Base-by-base conservation (phyloP, 768 basidiomycete genomes). In the Calocera cornea region DNA sequence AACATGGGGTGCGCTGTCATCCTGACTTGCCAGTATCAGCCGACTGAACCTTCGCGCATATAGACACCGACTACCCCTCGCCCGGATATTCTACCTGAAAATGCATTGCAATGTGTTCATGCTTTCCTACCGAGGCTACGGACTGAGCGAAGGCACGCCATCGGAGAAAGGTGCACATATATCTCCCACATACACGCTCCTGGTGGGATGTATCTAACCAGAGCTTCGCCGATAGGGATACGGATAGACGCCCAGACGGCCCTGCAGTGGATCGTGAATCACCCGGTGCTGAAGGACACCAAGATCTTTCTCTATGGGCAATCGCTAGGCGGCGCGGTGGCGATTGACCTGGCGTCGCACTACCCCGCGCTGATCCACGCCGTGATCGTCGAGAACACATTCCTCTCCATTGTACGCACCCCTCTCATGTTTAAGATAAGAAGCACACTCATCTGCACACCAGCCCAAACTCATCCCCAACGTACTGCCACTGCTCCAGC, bases 51-150 rank as follows among this genome's bases (percentile, higher is more conserved):
- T 5, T n/a, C 66, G 2, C 8, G 54, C 0, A 19, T 41, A 95
- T 33, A 60, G 95, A 0, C 95, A 98, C 73, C 84, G 95, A 29
- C 83, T 97, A 73, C 95, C 94, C 1, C 79, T 97, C 31, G 95
- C 90, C 0, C 83, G 83, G 64, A 83, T 92, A 36, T 95, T 97
- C 74, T 90, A 83, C 73, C 77, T 84, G 60, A 84, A 85, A 73
- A 86, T 92, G 85, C 82, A 90, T 17, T 97, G 93, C 76, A 97
- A 98, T 74, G 92, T 97, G 1, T 79, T 98, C 41, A 92, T 97
- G 88, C 78, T 95, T 68, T 93, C 90, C 63, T 99, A 99, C 74
- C 80, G 95, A 73, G 94, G 94, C 89, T 98, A 98, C 73, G 95
- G 95, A 1, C 82, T 79, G 31, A 94, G 91, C 0, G 89, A 94